Evolutionary conservation across 2,329 filamentous ascomycete genomes (phyloP).

Genomic region (Aureobasidium lini): DNA sequence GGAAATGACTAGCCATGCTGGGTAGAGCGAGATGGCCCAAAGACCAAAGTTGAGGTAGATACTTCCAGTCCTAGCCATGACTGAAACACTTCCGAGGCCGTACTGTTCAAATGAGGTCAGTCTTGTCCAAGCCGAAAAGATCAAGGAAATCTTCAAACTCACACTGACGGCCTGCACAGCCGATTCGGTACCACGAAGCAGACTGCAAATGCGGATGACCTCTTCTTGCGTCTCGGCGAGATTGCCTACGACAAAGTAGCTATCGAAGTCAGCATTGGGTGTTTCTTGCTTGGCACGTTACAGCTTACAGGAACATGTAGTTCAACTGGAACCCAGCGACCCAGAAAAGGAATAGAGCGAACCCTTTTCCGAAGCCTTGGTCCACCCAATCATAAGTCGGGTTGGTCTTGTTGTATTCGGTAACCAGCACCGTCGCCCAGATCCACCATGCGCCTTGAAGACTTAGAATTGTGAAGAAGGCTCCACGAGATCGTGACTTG

Average conservation of each 20-base stretch:
- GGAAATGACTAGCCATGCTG: constrained; percentile 59
- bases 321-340: constrained; percentile 64
- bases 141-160: constrained; percentile 19
- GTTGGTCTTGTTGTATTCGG: constrained; percentile 48
- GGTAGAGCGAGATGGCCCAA: constrained; percentile 56
- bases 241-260: constrained; percentile 64
- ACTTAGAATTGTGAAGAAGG: constrained; percentile 48
- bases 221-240: constrained; percentile 55
- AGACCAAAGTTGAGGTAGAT: constrained; percentile 65
- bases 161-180: constrained; percentile 64
- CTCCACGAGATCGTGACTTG: constrained; percentile 45
- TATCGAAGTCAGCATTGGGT: constrained; percentile 21
- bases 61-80: constrained; percentile 59
- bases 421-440: constrained; percentile 61
- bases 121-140: not conserved
- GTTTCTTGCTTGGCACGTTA: no score
- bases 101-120: constrained; percentile 37
- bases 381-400: constrained; percentile 61
- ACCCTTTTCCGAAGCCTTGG: constrained; percentile 57
- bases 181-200: constrained; percentile 63
- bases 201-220: constrained; percentile 59
- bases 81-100: constrained; percentile 52
- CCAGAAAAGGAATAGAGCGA: constrained; percentile 61
- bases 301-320: constrained; percentile 59
- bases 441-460: constrained; percentile 65